Evolutionary conservation across 805 yeast species (phyloP).

Genomic region (Yamadazyma endophytica): DNA sequence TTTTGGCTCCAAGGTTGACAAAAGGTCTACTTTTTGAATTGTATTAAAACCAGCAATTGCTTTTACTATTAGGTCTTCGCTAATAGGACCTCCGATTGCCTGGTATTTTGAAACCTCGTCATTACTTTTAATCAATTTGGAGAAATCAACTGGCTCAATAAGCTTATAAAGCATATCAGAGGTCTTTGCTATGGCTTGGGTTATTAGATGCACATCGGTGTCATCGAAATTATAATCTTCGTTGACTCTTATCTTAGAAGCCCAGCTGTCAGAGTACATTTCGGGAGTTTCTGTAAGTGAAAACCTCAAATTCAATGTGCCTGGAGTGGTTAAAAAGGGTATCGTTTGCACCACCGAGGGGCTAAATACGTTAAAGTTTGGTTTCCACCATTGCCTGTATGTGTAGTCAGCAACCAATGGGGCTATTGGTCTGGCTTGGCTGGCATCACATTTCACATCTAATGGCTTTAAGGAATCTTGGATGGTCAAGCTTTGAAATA

Average conservation of each 20-base stretch:
- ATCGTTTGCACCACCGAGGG: conserved; percentile 40
- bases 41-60: conserved; percentile 9
- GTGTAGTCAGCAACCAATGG: conserved; percentile 61
- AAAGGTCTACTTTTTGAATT: conserved; percentile 15
- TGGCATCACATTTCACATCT: conserved; percentile 29
- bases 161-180: conserved; percentile 19
- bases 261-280: conserved; percentile 39
- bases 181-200: conserved; percentile 21
- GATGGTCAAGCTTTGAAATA: conserved; percentile 14
- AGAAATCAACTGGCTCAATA: conserved; percentile 18
- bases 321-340: conserved; percentile 57
- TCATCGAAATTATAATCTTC: conserved; percentile 45
- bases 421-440: conserved; percentile 40
- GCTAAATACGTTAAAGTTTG: conserved; percentile 14
- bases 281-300: conserved; percentile 25
- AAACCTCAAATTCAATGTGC: conserved; percentile 32
- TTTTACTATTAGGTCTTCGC: conserved; percentile 7
- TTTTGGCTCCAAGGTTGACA: conserved; percentile 4
- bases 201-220: conserved; percentile 30
- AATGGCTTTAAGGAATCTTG: conserved; percentile 12
- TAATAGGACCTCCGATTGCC: conserved; percentile 5
- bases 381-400: conserved; percentile 42
- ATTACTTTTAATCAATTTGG: conserved; percentile 7
- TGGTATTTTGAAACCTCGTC: conserved; percentile 3
- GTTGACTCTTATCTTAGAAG: conserved; percentile 40